Evolutionary conservation across 148 eudicot genomes (phyloP), one percentile per base, ranked within the genome.

Genomic region (Amaranthus palmeri): DNA sequence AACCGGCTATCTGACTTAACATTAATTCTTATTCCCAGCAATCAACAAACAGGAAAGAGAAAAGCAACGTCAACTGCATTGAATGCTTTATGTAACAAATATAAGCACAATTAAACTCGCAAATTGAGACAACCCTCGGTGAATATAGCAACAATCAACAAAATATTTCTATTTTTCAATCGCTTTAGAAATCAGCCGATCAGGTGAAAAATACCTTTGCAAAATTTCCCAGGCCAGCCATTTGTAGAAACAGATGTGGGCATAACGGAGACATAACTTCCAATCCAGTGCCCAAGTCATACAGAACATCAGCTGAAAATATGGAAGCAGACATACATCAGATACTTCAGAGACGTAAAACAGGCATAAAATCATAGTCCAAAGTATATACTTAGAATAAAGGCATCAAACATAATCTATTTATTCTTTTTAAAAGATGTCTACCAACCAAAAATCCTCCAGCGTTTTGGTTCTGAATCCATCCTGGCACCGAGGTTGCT

Each of bases 191-290:
- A 25, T 25, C 36, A 46, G 4, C 14, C 8, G 4, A n/a, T 36
- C 68, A 7, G 25, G 15, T 15, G 10, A 61, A 61, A 65, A 10
- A 59, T 75, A 91, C 98, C 93, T 95, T 95, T 12, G 97, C 97
- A 65, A 95, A 95, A 83, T 95, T 95, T 68, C 99, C 99, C 78
- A 95, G 93, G 61, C 99, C 99, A 10, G 97, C 99, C 89, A 95
- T 78, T 82, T 95, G 81, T 78, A 95, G 99, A 83, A 95, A 95
- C 54, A 95, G 77, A 40, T 95, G 96, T 42, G 99, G 99, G 72
- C 96, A 95, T 78, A 95, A 80, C 15, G 99, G 99, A 53, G 97
- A 95, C 86, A 89, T 72, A 74, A 95, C 90, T 85, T 95, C 99
- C 83, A 95, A 82, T 44, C 99, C 97, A 78, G 96, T 86, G 66